Conservation (phyloP, 1,284 basidiomycete genomes). For the Heliocybe sulcata region DNA sequence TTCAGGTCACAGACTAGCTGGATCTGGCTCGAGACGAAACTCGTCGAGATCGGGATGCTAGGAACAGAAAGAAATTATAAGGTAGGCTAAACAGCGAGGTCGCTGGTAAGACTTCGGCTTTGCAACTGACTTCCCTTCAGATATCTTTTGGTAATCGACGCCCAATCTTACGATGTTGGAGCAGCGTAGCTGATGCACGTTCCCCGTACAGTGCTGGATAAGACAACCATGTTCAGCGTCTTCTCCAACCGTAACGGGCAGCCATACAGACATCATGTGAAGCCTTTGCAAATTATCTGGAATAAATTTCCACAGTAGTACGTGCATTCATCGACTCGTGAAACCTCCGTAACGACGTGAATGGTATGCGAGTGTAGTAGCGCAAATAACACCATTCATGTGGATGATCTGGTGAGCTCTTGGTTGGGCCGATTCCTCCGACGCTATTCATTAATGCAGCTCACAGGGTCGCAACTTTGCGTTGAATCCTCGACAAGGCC, state of each 20-base stretch:
- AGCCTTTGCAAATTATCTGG: conserved; percentile 84
- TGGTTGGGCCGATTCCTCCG: not conserved
- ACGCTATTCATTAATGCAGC: not conserved
- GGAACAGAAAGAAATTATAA: conserved; percentile 66
- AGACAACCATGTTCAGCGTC: conserved; percentile 85
- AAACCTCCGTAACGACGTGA: not conserved
- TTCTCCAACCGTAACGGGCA: conserved; percentile 71
- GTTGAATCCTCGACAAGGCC: conserved; percentile 76
- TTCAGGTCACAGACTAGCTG: conserved; percentile 79
- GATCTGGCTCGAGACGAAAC: conserved; percentile 89
- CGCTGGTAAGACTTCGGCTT: too few species aligned
- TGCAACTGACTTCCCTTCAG: conserved; percentile 18
- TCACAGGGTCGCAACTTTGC: conserved; percentile 76
- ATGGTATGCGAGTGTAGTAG: conserved; percentile 32
- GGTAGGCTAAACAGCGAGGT: conserved; percentile 28
- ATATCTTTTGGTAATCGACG: conserved; percentile 45
- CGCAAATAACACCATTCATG: conserved; percentile 76
- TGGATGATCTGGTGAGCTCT: conserved; percentile 70
- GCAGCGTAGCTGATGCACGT: not conserved
- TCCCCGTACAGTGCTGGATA: conserved; percentile 62
- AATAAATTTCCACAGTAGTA: conserved; percentile 77
- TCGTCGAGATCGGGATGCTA: conserved; percentile 84
- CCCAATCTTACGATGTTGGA: not conserved
- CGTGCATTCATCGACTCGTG: conserved; percentile 15
- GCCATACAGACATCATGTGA: conserved; percentile 75